Base-by-base conservation (phyloP, 2,329 filamentous ascomycete genomes). In the Aspergillus eucalypticola region DNA sequence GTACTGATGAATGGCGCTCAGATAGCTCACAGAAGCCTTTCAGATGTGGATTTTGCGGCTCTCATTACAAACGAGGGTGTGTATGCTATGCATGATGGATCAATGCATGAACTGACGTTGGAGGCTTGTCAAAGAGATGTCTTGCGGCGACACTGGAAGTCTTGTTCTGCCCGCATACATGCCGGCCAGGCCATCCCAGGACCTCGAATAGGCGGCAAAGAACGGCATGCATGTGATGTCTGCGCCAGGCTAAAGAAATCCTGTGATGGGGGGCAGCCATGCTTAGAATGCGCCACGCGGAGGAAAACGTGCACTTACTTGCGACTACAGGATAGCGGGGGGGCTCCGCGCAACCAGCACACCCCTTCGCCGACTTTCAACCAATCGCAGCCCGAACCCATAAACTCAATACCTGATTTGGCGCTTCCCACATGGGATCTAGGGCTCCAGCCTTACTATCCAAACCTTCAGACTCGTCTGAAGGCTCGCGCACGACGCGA, bases 211-310 rank as follows among this genome's bases (percentile, higher is more conserved):
- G 66, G 68, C 2, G 69, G 69, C 10, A 72, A 72, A 49, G 66
- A 68, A 39, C 70, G 67, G 39, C 65, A 68, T 29, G 70, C 70
- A n/a, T 73, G 70, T 58, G 70, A 73, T 58, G 66, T 64, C 29
- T 73, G 69, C 52, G 69, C 69, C 4, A 64, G 54, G 41, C 62
- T 71, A 4, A 68, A 69, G 55, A 71, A 70, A 38, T 69, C 67
- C 13, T 72, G 70, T 42, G 67, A 60, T 27, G 69, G 68, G 7
- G 59, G 64, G 11, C 39, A 49, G 5, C 69, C 69, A 2, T 72
- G 69, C 23, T 49, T 60, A 1, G 69, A 71, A 42, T 73, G 69
- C 49, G 54, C 23, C 19, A 60, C 66, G 15, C 63, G 67, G 27
- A 58, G 53, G 8, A 65, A 60, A 46, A 6, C 10, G 4, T 73